Evolutionary conservation across 306 rosid genomes (phyloP).

Genomic region (Urtica urens): DNA sequence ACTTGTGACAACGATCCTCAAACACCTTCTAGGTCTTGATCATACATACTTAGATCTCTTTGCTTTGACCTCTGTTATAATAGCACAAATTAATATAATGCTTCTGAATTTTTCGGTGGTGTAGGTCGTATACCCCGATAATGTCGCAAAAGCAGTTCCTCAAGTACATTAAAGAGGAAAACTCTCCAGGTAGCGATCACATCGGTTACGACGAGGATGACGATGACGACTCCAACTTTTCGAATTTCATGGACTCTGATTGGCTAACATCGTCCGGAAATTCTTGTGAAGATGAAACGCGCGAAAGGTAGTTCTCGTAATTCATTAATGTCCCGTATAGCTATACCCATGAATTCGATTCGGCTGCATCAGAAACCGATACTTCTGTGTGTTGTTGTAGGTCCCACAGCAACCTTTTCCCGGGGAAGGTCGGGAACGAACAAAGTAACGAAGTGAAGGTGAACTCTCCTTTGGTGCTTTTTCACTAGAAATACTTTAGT

Average conservation of each 20-base stretch:
- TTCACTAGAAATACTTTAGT: not conserved
- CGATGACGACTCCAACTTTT: slow-evolving; percentile 59
- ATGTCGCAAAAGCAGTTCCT: slow-evolving; percentile 39
- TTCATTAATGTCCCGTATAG: not conserved
- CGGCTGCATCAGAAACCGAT: not conserved
- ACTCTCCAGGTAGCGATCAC: slow-evolving; percentile 32
- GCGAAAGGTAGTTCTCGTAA: slow-evolving; percentile 43
- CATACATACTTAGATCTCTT: slow-evolving; percentile 8
- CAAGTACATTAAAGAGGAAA: slow-evolving; percentile 35
- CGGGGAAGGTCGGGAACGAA: no score
- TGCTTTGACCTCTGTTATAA: not conserved
- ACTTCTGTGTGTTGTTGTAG: not conserved
- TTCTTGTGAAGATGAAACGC: slow-evolving; percentile 78
- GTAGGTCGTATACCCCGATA: slow-evolving; percentile 24
- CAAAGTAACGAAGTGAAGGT: no score
- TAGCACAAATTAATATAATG: no score
- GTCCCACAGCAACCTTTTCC: not conserved
- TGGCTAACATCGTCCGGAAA: slow-evolving; percentile 87
- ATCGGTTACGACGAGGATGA: slow-evolving; percentile 57
- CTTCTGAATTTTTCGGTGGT: slow-evolving; percentile 6
- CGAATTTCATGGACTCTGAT: slow-evolving; percentile 56
- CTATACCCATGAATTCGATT: not conserved
- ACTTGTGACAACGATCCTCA: slow-evolving; percentile 40
- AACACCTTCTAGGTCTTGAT: slow-evolving; percentile 55
- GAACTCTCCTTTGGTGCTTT: no score